Percentiles rank a stretch among this genome's conserved stretches.
Conservation (phyloP, 2,329 filamentous ascomycete species). For the Epichloe baconii region DNA sequence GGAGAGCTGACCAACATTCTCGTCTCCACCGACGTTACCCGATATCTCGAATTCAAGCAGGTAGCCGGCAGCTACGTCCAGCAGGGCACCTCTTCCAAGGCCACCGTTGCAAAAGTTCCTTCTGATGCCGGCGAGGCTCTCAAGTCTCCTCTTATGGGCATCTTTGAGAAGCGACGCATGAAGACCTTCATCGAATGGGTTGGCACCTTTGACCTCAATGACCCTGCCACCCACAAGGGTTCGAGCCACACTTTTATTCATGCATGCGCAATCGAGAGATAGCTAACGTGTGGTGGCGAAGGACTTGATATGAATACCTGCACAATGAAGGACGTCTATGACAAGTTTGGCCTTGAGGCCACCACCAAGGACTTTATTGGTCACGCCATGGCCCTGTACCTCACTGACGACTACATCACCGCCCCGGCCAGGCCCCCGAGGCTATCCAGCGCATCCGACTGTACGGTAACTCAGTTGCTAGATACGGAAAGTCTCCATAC, state of each 20-base stretch:
- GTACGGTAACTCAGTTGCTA: constrained; percentile 94
- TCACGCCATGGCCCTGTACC: constrained; percentile 95
- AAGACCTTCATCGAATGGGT: constrained; percentile 97
- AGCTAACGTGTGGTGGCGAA: constrained; percentile 21
- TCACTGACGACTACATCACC: constrained; percentile 77
- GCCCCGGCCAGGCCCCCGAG: constrained; percentile 62
- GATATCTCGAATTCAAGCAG: constrained; percentile 86
- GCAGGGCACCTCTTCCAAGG: constrained; percentile 68
- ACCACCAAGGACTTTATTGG: constrained; percentile 91
- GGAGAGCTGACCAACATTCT: constrained; percentile 98
- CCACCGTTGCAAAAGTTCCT: constrained; percentile 92
- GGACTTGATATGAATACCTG: constrained; percentile 66
- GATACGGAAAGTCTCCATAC: constrained; percentile 97
- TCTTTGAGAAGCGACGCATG: constrained; percentile 95
- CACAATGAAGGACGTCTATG: constrained; percentile 97
- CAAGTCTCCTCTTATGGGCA: constrained; percentile 85
- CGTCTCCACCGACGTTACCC: constrained; percentile 83
- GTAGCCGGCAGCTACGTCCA: constrained; percentile 95
- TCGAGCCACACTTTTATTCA: not conserved
- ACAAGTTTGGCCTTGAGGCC: constrained; percentile 89
- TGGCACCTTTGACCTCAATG: constrained; percentile 68
- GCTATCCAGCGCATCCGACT: constrained; percentile 84
- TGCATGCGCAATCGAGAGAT: not conserved
- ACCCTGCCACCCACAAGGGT: constrained; percentile 86
- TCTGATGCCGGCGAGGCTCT: constrained; percentile 85